phyloP scores from a whole-genome alignment of 2,329 filamentous ascomycete genomes.

The Leptographium radiaticola region DNA sequence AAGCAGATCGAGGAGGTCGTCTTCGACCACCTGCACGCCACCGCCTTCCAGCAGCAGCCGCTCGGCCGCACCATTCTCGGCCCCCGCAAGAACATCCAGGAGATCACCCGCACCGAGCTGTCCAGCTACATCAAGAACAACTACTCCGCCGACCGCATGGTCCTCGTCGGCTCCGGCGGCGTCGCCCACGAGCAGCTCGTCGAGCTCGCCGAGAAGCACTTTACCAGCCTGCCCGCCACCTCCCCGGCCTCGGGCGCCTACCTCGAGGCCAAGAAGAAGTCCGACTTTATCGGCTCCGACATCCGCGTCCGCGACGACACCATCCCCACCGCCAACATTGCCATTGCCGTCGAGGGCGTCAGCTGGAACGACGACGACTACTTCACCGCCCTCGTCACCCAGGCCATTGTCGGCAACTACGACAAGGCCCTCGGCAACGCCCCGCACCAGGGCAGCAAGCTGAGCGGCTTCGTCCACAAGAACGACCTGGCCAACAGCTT shows the following conservation, averaged over 20 bases:
- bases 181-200: conserved; percentile 90
- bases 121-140: conserved; percentile 97
- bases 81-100: conserved; percentile 95
- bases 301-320: conserved; percentile 92
- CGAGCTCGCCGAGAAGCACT: conserved; percentile 93
- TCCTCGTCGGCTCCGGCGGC: conserved; percentile 89
- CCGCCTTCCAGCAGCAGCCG: conserved; percentile 91
- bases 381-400: conserved; percentile 93
- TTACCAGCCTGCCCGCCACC: conserved; percentile 63
- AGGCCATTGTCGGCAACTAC: conserved; percentile 99
- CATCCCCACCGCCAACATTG: conserved; percentile 92
- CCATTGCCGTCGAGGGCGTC: conserved; percentile 96
- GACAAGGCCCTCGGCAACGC: conserved; percentile 98
- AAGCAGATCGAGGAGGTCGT: conserved; percentile 99
- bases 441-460: conserved; percentile 94
- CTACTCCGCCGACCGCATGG: conserved; percentile 99
- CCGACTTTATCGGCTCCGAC: conserved; percentile 94
- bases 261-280: conserved; percentile 69
- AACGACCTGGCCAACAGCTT: conserved; percentile 97
- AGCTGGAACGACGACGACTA: conserved; percentile 99
- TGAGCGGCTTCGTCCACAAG: conserved; percentile 87
- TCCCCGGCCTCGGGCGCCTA: conserved; percentile 64
- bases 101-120: conserved; percentile 84
- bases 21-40: conserved; percentile 97
- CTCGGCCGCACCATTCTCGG: conserved; percentile 96